These are phyloP conservation scores for Metschnikowia baotianmanensis DNA, from an alignment of 805 yeast genomes.

Conservation along the genomic window DNA sequence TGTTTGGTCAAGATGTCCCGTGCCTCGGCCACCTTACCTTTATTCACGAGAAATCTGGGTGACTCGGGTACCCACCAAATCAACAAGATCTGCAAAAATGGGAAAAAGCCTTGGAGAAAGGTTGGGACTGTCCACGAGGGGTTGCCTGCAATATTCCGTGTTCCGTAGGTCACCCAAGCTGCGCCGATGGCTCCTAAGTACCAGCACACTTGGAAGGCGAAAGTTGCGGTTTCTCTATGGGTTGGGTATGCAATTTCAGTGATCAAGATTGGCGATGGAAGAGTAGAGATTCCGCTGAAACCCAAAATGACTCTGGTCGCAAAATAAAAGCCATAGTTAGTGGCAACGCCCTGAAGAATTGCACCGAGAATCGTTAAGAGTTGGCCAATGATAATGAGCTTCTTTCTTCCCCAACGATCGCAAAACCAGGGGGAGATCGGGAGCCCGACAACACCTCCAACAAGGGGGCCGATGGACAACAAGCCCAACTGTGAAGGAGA, in stretches of 20 bases:
- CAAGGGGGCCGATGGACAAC: slow-evolving; percentile 22
- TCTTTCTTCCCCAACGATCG: slow-evolving; percentile 44
- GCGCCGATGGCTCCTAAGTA: slow-evolving; percentile 52
- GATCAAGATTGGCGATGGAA: slow-evolving; percentile 46
- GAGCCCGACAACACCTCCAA: slow-evolving; percentile 38
- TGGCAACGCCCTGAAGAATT: slow-evolving; percentile 36
- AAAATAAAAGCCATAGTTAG: slow-evolving; percentile 36
- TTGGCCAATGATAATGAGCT: slow-evolving; percentile 28
- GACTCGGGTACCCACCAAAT: slow-evolving; percentile 43
- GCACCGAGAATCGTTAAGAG: slow-evolving; percentile 31
- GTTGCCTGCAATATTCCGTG: slow-evolving; percentile 24
- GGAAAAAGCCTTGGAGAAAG: slow-evolving; percentile 48
- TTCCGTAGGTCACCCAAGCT: slow-evolving; percentile 51
- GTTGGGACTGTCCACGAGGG: slow-evolving; percentile 56
- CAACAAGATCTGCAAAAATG: slow-evolving; percentile 36
- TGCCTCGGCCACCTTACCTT: slow-evolving; percentile 44
- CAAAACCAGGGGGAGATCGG: slow-evolving; percentile 18
- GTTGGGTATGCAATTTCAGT: slow-evolving; percentile 51
- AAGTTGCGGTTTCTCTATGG: slow-evolving; percentile 28
- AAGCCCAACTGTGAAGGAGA: slow-evolving; percentile 23
- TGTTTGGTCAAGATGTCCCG: slow-evolving; percentile 35
- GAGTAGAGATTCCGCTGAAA: slow-evolving; percentile 42
- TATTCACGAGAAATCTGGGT: slow-evolving; percentile 44
- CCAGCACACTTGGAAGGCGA: slow-evolving; percentile 52
- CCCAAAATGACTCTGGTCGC: slow-evolving; percentile 50